Evolutionary conservation across 139 green algal species (phyloP), one percentile per base, ranked within the genome.

Genomic region (Volvox reticuliferus): DNA sequence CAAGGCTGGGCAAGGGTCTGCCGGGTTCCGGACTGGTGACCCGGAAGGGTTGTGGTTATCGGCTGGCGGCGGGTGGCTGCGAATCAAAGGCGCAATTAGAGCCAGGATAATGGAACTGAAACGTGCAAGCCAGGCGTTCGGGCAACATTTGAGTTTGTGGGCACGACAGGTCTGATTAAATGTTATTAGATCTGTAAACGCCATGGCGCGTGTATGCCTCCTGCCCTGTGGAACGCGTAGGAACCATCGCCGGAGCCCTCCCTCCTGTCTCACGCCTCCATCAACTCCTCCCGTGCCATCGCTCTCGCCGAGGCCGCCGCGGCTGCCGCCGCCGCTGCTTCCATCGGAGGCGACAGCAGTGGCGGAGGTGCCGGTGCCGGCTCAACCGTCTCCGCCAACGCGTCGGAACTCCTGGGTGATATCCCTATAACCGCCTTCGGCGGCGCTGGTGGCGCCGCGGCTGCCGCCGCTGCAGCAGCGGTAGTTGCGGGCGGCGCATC

Each of bases 181-280:
- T 9, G 44, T 14, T 55, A 5, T 55, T 55, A 55, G 44, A 9
- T 5, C 9, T 55, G 5, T 14, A 55, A 55, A 55, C 5, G 44
- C 44, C 44, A 9, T 55, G 44, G 44, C 44, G 5, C 44, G 44
- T 55, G 44, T 55, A 9, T 55, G 44, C 5, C 44, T 9, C 44
- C 9, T 55, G 44, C 5, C 44, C 9, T 9, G 44, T 9, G 44
- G 9, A 14, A 55, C 26, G 24, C 69, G 3, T 37, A 73, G 68
- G 33, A 82, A 3, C 24, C 73, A 13, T 83, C 86, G 1, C 50
- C 86, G 2, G 86, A 83, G 73, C 69, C 44, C 18, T 90, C 86
- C 2, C 21, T 67, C 26, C 24, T 63, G 18, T 89, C 85, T 2
- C 69, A 82, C 44, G 65, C 36, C n/a, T 75, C 44, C 69, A 32